A percentile compares a stretch with the other conserved stretches of the same genome.
These are phyloP conservation scores for Smallanthus sonchifolius DNA, from an alignment of 129 eudicot species.

Conservation along the genomic window DNA sequence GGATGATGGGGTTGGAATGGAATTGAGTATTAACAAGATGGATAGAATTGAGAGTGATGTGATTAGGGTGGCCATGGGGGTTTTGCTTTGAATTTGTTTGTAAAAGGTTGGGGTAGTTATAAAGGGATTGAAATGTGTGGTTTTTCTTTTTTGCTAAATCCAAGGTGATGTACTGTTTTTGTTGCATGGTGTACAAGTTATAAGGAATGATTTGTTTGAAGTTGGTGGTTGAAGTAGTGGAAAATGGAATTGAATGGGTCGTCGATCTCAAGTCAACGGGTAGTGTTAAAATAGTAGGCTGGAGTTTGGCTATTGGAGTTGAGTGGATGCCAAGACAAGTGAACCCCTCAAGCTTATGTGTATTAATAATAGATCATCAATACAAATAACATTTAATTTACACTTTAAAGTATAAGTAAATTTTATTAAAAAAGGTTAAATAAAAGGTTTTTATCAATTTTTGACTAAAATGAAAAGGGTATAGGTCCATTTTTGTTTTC, in stretches of 20 bases:
- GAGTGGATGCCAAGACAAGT: slow-evolving; percentile 12
- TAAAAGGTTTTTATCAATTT: no score
- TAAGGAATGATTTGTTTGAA: slow-evolving; percentile 1
- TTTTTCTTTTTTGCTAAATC: not conserved
- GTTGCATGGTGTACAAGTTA: not conserved
- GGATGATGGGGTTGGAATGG: slow-evolving; percentile 18
- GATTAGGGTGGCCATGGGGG: not conserved
- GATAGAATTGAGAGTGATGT: slow-evolving; percentile 8
- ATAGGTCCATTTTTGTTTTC: not conserved
- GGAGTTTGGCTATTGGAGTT: slow-evolving; percentile 1
- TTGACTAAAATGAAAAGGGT: not conserved
- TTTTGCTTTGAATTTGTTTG: not conserved
- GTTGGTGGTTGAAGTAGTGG: slow-evolving; percentile 4
- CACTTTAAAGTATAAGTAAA: no score
- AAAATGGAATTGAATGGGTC: slow-evolving; percentile 3
- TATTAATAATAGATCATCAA: no score
- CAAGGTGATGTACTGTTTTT: not conserved
- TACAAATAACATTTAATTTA: no score
- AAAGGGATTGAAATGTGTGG: not conserved
- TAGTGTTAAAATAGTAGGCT: not conserved
- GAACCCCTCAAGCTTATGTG: no score
- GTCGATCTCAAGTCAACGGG: slow-evolving; percentile 2
- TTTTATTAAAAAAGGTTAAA: no score
- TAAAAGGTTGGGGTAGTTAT: slow-evolving; percentile 3
- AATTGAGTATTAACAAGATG: slow-evolving; percentile 22